These are phyloP conservation scores for Trifolium subterraneum DNA, from an alignment of 306 rosid genomes.

Conservation along the genomic window DNA sequence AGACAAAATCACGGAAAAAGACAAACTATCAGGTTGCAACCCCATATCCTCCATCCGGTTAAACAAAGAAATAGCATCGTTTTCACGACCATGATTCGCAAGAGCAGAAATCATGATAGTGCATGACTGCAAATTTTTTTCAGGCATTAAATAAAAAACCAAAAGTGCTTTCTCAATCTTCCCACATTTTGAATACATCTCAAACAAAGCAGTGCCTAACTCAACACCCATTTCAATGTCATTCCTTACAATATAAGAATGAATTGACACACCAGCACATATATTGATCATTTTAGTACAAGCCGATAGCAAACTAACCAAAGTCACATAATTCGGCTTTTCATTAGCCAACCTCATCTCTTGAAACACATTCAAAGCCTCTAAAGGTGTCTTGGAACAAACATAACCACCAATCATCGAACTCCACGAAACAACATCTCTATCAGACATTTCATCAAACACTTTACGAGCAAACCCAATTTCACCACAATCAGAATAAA, in stretches of 20 bases:
- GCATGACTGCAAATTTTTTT: constrained; percentile 63
- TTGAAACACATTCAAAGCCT: constrained; percentile 46
- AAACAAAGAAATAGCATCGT: constrained; percentile 54
- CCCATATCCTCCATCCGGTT: constrained; percentile 55
- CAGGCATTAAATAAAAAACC: constrained; percentile 53
- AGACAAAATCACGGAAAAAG: constrained; percentile 61
- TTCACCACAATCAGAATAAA: constrained; percentile 46
- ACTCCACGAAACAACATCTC: constrained; percentile 69
- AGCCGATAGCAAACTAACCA: constrained; percentile 65
- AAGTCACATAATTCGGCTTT: constrained; percentile 58
- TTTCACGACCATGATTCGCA: constrained; percentile 54
- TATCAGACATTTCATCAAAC: constrained; percentile 62
- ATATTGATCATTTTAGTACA: constrained; percentile 48
- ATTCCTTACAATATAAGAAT: constrained; percentile 49
- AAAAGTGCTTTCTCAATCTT: constrained; percentile 45
- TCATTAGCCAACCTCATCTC: constrained; percentile 48
- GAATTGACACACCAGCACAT: constrained; percentile 54
- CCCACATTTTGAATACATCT: constrained; percentile 69
- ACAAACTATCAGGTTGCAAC: constrained; percentile 53
- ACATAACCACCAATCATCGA: constrained; percentile 62
- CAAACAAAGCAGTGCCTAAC: constrained; percentile 62
- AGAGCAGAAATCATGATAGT: constrained; percentile 75
- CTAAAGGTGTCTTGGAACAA: constrained; percentile 40
- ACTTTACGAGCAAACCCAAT: constrained; percentile 42
- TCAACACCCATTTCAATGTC: constrained; percentile 46